Percentiles rank a stretch among this genome's conserved stretches.
phyloP scores from a whole-genome alignment of 208 protist genomes.

The Leishmania tropica region DNA sequence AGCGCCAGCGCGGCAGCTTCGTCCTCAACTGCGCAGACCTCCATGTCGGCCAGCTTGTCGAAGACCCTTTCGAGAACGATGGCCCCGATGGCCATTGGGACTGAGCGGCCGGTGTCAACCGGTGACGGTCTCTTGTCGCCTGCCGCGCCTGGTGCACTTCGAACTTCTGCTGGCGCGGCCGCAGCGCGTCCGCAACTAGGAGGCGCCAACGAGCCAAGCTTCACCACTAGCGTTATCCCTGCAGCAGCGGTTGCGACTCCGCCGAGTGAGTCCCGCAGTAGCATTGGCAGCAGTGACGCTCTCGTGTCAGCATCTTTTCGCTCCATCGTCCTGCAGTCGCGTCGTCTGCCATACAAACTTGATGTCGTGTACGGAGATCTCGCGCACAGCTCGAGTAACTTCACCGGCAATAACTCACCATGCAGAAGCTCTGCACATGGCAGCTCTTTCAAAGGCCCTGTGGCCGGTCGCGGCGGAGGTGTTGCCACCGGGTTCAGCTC shows the following conservation, averaged over 20 bases:
- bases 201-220: neutral
- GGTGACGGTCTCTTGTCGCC: neutral
- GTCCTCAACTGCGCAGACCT: neutral
- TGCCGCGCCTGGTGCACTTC: neutral
- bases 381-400: neutral
- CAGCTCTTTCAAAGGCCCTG: neutral
- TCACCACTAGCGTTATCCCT: neutral
- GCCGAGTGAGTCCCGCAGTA: neutral
- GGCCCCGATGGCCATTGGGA: neutral
- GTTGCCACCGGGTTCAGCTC: neutral
- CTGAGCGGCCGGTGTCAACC: neutral
- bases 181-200: neutral
- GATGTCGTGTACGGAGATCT: slow-evolving; percentile 10
- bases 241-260: neutral
- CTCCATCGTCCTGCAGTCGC: slow-evolving; percentile 27
- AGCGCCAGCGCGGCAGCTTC: neutral
- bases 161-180: neutral
- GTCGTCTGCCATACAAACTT: slow-evolving; percentile 8
- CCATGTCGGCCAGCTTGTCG: neutral
- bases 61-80: neutral
- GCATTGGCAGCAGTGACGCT: slow-evolving; percentile 20
- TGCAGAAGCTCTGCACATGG: neutral
- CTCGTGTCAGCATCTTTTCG: slow-evolving; percentile 10
- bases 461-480: neutral
- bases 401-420: neutral